These are phyloP conservation scores for Actinomucor elegans DNA, from an alignment of 371 early-diverging fungal genomes.

Conservation along the genomic window DNA sequence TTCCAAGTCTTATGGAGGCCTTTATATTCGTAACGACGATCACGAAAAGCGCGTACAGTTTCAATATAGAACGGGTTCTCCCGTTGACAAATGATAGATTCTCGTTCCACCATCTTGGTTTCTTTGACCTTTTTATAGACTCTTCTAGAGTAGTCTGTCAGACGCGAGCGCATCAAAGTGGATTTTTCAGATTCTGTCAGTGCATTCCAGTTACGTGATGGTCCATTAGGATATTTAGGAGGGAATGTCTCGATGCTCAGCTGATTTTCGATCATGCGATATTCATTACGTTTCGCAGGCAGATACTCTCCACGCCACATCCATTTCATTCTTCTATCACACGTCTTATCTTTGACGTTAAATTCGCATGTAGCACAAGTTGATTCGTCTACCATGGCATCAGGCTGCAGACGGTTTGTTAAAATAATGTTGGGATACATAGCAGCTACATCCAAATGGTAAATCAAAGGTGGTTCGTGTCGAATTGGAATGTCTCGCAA, in stretches of 20 bases:
- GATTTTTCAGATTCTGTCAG: slow-evolving; percentile 70
- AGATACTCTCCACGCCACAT: slow-evolving; percentile 97
- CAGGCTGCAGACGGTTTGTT: slow-evolving; percentile 98
- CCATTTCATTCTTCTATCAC: slow-evolving; percentile 98
- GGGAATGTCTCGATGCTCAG: slow-evolving; percentile 83
- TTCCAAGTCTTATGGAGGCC: slow-evolving; percentile 91
- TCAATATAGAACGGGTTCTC: slow-evolving; percentile 99
- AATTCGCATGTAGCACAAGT: slow-evolving; percentile 96
- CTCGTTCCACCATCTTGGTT: slow-evolving; percentile 77
- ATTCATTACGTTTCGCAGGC: slow-evolving; percentile 90
- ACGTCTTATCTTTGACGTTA: slow-evolving; percentile 82
- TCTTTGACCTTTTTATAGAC: slow-evolving; percentile 87
- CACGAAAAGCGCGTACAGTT: slow-evolving; percentile 97
- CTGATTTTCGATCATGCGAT: slow-evolving; percentile 89
- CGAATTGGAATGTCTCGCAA: slow-evolving; percentile 77
- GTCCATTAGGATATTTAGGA: slow-evolving; percentile 47
- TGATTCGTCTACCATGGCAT: slow-evolving; percentile 93
- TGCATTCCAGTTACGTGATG: slow-evolving; percentile 68
- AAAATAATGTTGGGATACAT: slow-evolving; percentile 99
- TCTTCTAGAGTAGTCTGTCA: slow-evolving; percentile 88
- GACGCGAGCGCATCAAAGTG: slow-evolving; percentile 74
- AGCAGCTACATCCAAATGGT: slow-evolving; percentile 99
- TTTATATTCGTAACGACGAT: slow-evolving; percentile 99
- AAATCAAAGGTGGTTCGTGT: slow-evolving; percentile 88
- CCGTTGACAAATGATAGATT: slow-evolving; percentile 96